A percentile compares a stretch with the other conserved stretches of the same genome.
Evolutionary conservation across 2,329 filamentous ascomycete genomes (phyloP).

Genomic region (Botrytis medusae): DNA sequence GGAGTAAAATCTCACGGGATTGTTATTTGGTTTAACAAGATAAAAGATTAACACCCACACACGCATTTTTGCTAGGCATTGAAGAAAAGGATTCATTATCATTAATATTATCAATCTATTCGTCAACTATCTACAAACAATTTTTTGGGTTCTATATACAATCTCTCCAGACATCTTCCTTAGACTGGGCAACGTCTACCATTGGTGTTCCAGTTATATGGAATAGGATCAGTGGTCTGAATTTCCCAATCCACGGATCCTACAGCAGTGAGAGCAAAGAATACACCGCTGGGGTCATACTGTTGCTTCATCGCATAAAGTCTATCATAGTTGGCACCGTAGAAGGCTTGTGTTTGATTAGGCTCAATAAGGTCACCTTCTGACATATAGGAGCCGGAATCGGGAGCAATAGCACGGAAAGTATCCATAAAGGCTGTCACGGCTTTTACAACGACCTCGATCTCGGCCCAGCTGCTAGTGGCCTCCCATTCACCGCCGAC

Average conservation of each 20-base stretch:
- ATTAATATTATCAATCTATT: neutral
- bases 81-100: neutral
- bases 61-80: neutral
- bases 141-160: neutral
- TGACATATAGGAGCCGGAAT: constrained; percentile 20
- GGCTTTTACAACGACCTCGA: constrained; percentile 45
- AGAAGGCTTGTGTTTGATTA: constrained; percentile 40
- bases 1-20: neutral
- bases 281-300: constrained; percentile 28
- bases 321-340: constrained; percentile 38
- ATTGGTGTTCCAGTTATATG: constrained; percentile 20
- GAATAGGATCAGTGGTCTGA: constrained; percentile 21
- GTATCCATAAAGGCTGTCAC: constrained; percentile 28
- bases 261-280: constrained; percentile 27
- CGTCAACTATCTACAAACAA: too few relatives aligned
- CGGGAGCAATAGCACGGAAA: constrained; percentile 25
- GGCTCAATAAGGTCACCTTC: constrained; percentile 25
- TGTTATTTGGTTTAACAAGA: neutral
- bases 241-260: constrained; percentile 42
- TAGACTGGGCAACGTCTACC: constrained; percentile 13
- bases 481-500: constrained; percentile 18
- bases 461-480: constrained; percentile 47
- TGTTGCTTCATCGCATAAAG: constrained; percentile 30
- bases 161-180: neutral
- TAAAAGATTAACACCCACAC: neutral